A percentile compares a stretch with the other conserved stretches of the same genome.
Conservation (phyloP, 176 grass and related monocot genomes). For the bread wheat (Triticum aestivum) region IWGSC_CS_RefSeq_v2.1 NC_057807.1:312868176-312868675, state of each 20-base stretch:
- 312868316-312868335: background rate
- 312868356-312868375: background rate
- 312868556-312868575: background rate
- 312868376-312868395: too few species aligned
- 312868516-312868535: background rate
- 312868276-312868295: background rate
- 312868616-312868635: constrained; percentile 37
- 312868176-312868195: background rate
- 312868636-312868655: constrained; percentile 44
- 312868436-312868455: background rate
- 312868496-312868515: background rate
- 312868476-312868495: background rate
- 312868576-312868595: background rate
- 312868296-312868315: background rate
- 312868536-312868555: background rate
- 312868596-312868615: constrained; percentile 9
- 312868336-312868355: background rate
- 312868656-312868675: constrained; percentile 39
- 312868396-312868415: background rate
- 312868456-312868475: background rate
- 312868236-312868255: background rate
- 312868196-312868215: background rate
- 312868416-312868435: constrained; percentile 10
- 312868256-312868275: background rate
- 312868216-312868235: too few species aligned